Evolutionary conservation across 169 alveolate species (phyloP).

Genomic region (Fabrea salina): DNA sequence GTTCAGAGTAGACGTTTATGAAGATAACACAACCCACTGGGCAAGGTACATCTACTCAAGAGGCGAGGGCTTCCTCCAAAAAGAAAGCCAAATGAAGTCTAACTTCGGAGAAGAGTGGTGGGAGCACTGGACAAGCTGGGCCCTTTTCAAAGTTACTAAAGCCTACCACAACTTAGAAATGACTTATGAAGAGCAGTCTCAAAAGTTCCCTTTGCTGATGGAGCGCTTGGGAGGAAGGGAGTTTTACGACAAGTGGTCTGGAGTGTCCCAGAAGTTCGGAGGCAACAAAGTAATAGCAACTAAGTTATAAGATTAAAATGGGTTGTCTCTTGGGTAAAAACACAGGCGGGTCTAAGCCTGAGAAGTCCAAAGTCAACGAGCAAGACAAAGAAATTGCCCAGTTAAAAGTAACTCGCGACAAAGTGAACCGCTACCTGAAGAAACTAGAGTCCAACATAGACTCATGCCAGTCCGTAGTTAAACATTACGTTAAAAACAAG

Average conservation of each 20-base stretch:
- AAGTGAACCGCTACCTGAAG: not conserved
- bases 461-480: not conserved
- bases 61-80: not conserved
- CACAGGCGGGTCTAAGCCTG: too few species aligned
- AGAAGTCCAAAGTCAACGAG: not conserved
- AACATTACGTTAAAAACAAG: not conserved
- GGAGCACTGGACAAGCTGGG: not conserved
- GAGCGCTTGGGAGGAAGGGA: not conserved
- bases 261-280: not conserved
- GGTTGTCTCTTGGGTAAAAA: constrained; percentile 8
- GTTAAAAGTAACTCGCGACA: constrained; percentile 26
- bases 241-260: not conserved
- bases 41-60: not conserved
- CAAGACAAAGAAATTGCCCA: constrained; percentile 27
- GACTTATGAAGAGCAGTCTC: not conserved
- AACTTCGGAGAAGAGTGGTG: not conserved
- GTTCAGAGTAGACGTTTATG: not conserved
- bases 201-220: not conserved
- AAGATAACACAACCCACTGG: not conserved
- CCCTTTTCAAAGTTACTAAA: not conserved
- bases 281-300: not conserved
- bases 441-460: constrained; percentile 14
- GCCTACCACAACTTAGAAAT: not conserved
- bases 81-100: not conserved
- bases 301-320: not conserved